These are phyloP conservation scores for Diplodia mutila DNA, from an alignment of 2,329 filamentous ascomycete species.

Conservation along the genomic window DNA sequence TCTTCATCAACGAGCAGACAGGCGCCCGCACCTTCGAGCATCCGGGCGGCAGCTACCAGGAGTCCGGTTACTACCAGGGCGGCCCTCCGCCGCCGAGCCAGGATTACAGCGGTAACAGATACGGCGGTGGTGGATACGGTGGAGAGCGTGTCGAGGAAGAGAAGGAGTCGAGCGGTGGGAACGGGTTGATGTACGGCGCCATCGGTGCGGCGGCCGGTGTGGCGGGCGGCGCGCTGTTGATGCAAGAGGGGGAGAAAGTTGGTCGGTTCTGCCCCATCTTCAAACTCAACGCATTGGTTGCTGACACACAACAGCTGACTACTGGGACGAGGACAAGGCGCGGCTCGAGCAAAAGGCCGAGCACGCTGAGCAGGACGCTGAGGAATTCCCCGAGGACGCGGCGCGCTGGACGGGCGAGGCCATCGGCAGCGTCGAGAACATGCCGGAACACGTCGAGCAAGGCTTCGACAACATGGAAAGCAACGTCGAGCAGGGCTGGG, in stretches of 20 bases:
- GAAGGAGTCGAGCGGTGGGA: conserved; percentile 34
- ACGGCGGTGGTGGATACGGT: conserved; percentile 25
- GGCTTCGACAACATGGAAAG: conserved; percentile 40
- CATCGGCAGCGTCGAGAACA: conserved; percentile 41
- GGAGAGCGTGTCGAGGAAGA: conserved; percentile 27
- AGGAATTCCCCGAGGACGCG: conserved; percentile 38
- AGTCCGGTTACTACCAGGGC: conserved; percentile 25
- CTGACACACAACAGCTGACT: conserved; percentile 34
- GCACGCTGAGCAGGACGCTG: conserved; percentile 33
- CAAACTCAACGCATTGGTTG: neutral
- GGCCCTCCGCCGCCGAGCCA: conserved; percentile 16
- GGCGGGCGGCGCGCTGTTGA: conserved; percentile 49
- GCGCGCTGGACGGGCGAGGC: conserved; percentile 27
- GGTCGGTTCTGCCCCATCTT: conserved; percentile 37
- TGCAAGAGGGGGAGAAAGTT: conserved; percentile 48
- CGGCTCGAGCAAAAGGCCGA: conserved; percentile 33
- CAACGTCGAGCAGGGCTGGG: conserved; percentile 35
- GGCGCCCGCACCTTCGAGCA: conserved; percentile 48
- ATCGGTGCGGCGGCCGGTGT: conserved; percentile 48
- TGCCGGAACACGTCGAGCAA: conserved; percentile 34
- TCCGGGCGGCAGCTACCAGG: conserved; percentile 33
- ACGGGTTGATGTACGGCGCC: conserved; percentile 43
- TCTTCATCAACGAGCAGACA: conserved; percentile 53
- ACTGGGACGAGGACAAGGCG: conserved; percentile 41
- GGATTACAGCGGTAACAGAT: conserved; percentile 29